These are phyloP conservation scores for Tilletia caries DNA, from an alignment of 1,284 basidiomycete genomes.

Conservation along the genomic window DNA sequence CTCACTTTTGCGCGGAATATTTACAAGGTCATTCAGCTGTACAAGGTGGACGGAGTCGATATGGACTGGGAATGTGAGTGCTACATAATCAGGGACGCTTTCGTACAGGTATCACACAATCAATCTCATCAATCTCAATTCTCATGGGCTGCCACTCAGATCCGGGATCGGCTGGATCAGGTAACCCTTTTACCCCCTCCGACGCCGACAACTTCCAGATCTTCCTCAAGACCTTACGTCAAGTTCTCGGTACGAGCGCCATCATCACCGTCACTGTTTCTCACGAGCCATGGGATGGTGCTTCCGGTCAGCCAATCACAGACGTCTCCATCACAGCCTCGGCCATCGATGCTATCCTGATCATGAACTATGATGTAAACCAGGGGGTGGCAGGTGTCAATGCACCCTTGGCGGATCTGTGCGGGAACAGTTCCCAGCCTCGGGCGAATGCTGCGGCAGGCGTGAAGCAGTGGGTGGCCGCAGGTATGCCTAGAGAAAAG, in stretches of 20 bases:
- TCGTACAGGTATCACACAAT: too few species aligned
- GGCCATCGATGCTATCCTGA: constrained; percentile 39
- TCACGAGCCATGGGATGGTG: constrained; percentile 27
- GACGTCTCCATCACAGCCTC: constrained; percentile 31
- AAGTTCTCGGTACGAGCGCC: background rate
- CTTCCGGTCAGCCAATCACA: constrained; percentile 29
- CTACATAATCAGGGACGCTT: too few species aligned
- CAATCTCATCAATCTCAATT: too few species aligned
- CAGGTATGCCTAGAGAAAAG: constrained; percentile 43
- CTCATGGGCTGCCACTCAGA: too few species aligned
- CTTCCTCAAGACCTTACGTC: constrained; percentile 23
- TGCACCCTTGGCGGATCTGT: constrained; percentile 43
- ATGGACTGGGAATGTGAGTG: constrained; percentile 20
- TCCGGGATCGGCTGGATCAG: constrained; percentile 2
- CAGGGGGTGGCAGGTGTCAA: constrained; percentile 33
- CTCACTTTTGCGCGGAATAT: constrained; percentile 11
- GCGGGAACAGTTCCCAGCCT: constrained; percentile 41
- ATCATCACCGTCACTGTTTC: constrained; percentile 30
- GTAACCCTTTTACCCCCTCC: constrained; percentile 16
- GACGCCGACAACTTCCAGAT: constrained; percentile 43
- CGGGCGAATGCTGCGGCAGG: constrained; percentile 34
- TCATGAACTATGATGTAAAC: constrained; percentile 50
- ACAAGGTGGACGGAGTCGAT: constrained; percentile 19
- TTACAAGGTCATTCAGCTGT: background rate
- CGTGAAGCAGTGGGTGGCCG: constrained; percentile 39